phyloP scores from a whole-genome alignment of 495 filamentous ascomycete genomes.

The Hyaloscypha hepaticicola region DNA sequence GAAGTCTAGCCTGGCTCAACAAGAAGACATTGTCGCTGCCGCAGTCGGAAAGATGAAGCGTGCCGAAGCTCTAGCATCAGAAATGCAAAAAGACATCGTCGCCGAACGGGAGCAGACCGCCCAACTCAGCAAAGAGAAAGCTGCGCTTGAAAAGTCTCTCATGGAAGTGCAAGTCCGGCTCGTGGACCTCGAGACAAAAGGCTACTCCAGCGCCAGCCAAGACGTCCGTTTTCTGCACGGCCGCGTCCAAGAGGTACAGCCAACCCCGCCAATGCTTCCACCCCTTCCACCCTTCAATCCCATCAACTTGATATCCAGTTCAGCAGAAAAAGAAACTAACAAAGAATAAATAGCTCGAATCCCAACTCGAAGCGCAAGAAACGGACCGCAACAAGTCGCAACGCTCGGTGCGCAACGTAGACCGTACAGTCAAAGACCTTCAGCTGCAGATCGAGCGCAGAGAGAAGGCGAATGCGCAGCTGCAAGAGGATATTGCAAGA shows the following conservation, averaged over 20 bases:
- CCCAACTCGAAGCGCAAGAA: conserved; percentile 85
- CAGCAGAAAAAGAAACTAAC: neutral
- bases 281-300: conserved; percentile 4
- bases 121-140: conserved; percentile 89
- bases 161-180: conserved; percentile 90
- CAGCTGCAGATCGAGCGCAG: conserved; percentile 89
- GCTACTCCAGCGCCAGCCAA: conserved; percentile 88
- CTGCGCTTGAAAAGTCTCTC: conserved; percentile 80
- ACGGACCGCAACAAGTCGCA: conserved; percentile 72
- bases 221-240: conserved; percentile 95
- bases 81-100: conserved; percentile 94
- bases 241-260: conserved; percentile 87
- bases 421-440: conserved; percentile 91
- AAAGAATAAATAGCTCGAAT: conserved; percentile 66
- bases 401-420: conserved; percentile 86
- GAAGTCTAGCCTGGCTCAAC: conserved; percentile 84
- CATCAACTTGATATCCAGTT: neutral
- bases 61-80: conserved; percentile 81
- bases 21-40: conserved; percentile 89
- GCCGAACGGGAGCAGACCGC: conserved; percentile 82
- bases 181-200: conserved; percentile 94
- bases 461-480: conserved; percentile 77
- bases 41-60: conserved; percentile 98
- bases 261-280: conserved; percentile 3
- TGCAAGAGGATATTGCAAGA: conserved; percentile 78